Evolutionary conservation across 2,329 filamentous ascomycete genomes (phyloP), one percentile per base, ranked within the genome.

Genomic region (Hypoxylon sp.): DNA sequence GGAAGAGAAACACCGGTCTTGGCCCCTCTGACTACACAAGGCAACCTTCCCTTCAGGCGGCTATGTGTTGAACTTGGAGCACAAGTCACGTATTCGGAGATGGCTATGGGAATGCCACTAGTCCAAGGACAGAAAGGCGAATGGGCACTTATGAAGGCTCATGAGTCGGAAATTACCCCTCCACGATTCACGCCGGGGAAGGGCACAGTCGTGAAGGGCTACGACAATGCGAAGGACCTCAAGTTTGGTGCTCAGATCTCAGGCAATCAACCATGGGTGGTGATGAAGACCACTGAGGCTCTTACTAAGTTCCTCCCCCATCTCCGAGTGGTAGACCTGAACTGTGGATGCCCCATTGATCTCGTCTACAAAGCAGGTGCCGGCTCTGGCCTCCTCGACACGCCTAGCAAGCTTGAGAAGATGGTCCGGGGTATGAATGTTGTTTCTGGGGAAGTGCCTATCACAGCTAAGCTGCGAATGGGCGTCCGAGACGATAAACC

Each of bases 271-370:
- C 93, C 95, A 13, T 97, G 94, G 92, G 86, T 94, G 61, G 95
- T 93, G 2, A 87, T 95, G 78, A 98, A 97, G 82, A 91, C 94
- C 0, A 92, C 95, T 0, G 94, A 98, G 79, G 88, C 92, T 2
- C 83, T 99, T 51, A 91, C 91, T 4, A 86, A 87, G 31, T 89
- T 92, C 71, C 90, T 95, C 64, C 95, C 96, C 2, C 89, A 94
- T 75, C 86, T 99, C 20, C 92, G 96, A 37, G 89, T 97, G 42
- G 92, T 99, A 72, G 96, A 99, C 77, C 85, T 99, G 73, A 99
- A 99, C 84, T 98, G 95, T 76, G 96, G 96, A 49, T 99, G 96
- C 77, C 96, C 96, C 3, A 98, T 99, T 77, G 96, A 99, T 78
- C 89, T 98, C 74, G 91, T 99, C 57, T 98, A 90, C 84, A 90